phyloP scores from a whole-genome alignment of 139 green algal genomes.

The Mesotaenium endlicherianum region DNA sequence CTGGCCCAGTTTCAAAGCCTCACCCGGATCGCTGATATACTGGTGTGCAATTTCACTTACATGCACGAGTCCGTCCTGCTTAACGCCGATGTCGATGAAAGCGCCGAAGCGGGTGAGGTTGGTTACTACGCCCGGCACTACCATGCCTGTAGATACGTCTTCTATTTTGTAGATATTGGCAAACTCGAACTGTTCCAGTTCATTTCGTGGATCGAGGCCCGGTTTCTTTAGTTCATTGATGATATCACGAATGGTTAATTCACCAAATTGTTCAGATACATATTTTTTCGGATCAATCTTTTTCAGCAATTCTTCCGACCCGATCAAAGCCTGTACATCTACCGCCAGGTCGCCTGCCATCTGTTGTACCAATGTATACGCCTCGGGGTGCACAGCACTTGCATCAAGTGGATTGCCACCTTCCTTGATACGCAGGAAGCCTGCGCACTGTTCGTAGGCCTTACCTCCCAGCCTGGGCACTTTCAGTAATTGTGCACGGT shows the following conservation, averaged over 20 bases:
- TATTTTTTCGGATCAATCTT: background rate
- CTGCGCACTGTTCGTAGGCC: slow-evolving; percentile 52
- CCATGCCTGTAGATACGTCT: too few relatives aligned
- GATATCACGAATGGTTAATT: background rate
- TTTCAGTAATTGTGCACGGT: background rate
- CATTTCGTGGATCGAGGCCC: background rate
- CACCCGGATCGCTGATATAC: too few relatives aligned
- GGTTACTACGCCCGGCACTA: too few relatives aligned
- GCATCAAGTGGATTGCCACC: slow-evolving; percentile 42
- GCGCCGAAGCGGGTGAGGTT: too few relatives aligned
- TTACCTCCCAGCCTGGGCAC: slow-evolving; percentile 47
- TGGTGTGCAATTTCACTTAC: too few relatives aligned
- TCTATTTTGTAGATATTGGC: too few relatives aligned
- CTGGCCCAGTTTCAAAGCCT: too few relatives aligned
- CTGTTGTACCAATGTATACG: slow-evolving; percentile 7
- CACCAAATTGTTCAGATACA: background rate
- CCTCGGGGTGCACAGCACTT: slow-evolving; percentile 52
- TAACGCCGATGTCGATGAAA: too few relatives aligned
- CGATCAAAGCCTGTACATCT: background rate
- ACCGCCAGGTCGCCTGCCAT: background rate
- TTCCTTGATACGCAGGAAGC: slow-evolving; percentile 51
- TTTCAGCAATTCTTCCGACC: background rate
- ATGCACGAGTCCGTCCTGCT: too few relatives aligned
- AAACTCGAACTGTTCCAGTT: background rate
- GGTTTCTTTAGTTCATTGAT: background rate